A percentile compares a stretch with the other conserved stretches of the same genome.
Evolutionary conservation across 31 red algal genomes (phyloP).

Genomic region (Odonthalia washingtoniensis): DNA sequence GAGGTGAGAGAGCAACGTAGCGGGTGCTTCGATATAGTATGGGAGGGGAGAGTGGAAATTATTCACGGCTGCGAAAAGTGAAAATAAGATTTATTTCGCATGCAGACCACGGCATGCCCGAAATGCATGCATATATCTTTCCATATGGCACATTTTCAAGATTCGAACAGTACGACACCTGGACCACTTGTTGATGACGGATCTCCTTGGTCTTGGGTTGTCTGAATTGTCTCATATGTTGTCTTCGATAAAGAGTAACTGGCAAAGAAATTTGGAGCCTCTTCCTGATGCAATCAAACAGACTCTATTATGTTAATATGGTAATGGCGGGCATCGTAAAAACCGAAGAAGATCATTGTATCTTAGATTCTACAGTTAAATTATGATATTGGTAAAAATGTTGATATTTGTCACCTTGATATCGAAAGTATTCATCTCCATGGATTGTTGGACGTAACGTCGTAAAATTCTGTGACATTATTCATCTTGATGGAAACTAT

Average conservation of each 20-base stretch:
- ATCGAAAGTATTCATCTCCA: not conserved
- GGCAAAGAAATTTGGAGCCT: not conserved
- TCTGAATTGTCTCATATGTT: not conserved
- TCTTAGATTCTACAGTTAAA: not conserved
- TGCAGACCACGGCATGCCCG: too few relatives aligned
- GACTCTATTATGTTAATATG: not conserved
- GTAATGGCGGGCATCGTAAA: not conserved
- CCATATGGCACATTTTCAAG: too few relatives aligned
- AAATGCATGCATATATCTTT: too few relatives aligned
- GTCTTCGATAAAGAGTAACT: not conserved
- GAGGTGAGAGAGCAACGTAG: too few relatives aligned
- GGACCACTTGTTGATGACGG: slow-evolving; percentile 1
- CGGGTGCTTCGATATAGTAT: too few relatives aligned
- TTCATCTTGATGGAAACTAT: not conserved
- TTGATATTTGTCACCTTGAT: not conserved
- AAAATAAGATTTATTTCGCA: too few relatives aligned
- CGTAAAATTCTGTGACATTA: not conserved
- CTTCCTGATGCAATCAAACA: not conserved
- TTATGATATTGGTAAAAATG: not conserved
- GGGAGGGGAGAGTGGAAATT: too few relatives aligned
- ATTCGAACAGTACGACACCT: too few relatives aligned
- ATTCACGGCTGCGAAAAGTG: too few relatives aligned
- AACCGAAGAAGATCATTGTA: not conserved
- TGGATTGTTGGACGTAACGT: not conserved
- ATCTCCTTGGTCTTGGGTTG: not conserved